These are phyloP conservation scores for Pythium apleroticum DNA, from an alignment of 352 stramenopile genomes.

Conservation along the genomic window DNA sequence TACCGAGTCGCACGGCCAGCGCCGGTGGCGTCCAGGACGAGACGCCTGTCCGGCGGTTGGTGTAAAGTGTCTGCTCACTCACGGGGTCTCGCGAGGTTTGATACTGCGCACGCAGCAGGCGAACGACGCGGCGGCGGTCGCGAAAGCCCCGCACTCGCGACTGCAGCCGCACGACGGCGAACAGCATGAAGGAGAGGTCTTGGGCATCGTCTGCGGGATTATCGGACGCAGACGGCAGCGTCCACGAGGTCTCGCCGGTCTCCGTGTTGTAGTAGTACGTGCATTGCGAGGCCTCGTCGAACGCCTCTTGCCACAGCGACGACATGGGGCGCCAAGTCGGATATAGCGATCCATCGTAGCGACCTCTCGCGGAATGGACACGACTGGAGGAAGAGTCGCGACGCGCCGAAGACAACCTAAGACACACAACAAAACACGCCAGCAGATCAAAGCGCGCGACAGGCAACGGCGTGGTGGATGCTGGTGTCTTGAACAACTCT, in stretches of 20 bases:
- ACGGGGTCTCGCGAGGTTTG: conserved; percentile 36
- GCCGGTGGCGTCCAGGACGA: conserved; percentile 43
- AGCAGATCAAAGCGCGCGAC: no score
- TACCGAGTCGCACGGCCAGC: conserved; percentile 35
- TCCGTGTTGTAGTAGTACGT: conserved; percentile 70
- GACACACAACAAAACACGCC: no score
- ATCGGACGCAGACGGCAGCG: conserved; percentile 25
- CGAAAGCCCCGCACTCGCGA: conserved; percentile 40
- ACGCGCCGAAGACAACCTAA: not conserved
- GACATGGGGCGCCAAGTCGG: not conserved
- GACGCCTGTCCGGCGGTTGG: conserved; percentile 33
- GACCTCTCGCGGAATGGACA: not conserved
- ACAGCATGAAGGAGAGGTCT: conserved; percentile 47
- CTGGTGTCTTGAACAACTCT: no score
- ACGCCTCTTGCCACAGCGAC: conserved; percentile 50
- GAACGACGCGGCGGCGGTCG: conserved; percentile 32
- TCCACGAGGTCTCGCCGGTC: conserved; percentile 73
- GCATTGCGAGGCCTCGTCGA: conserved; percentile 67
- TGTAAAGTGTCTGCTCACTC: conserved; percentile 48
- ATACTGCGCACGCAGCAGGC: conserved; percentile 39
- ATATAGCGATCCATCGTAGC: not conserved
- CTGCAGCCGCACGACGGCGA: conserved; percentile 51
- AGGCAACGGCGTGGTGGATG: no score
- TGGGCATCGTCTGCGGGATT: conserved; percentile 11
- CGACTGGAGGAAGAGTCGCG: not conserved